Evolutionary conservation across 75 land plant genomes (phyloP).

Genomic region (Chamaecyparis obtusa): DNA sequence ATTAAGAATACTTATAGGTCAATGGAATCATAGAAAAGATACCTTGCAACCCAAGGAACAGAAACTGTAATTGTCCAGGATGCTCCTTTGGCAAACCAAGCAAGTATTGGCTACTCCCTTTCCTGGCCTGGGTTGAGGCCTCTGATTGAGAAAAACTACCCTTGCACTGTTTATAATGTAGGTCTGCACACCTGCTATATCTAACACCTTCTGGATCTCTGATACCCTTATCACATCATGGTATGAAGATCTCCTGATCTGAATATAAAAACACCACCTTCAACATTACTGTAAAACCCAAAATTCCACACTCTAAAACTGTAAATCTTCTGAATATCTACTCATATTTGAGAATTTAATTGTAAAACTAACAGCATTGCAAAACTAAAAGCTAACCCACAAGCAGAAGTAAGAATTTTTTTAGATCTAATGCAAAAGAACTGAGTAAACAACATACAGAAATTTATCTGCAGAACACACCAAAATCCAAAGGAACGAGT

Average conservation of each 20-base stretch:
- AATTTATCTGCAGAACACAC: no score
- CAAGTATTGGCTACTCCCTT: constrained; percentile 33
- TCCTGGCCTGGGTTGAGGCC: constrained; percentile 35
- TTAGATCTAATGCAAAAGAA: neutral
- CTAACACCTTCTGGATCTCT: constrained; percentile 37
- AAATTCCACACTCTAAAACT: neutral
- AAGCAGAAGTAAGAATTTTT: neutral
- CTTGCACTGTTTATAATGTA: constrained; percentile 39
- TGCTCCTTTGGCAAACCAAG: constrained; percentile 30
- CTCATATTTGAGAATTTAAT: neutral
- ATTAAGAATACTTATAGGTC: neutral
- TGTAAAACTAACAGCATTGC: neutral
- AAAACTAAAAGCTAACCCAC: neutral
- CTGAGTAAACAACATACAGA: neutral
- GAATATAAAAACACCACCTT: neutral
- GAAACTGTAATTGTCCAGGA: constrained; percentile 26
- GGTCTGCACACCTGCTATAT: constrained; percentile 36
- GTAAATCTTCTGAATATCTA: neutral
- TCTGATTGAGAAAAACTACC: constrained; percentile 36
- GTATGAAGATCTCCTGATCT: constrained; percentile 46
- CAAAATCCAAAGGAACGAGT: neutral
- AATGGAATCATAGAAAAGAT: neutral
- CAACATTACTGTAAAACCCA: neutral
- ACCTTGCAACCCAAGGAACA: constrained; percentile 49
- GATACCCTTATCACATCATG: constrained; percentile 39